Evolutionary conservation across 306 rosid genomes (phyloP), one percentile per base, ranked within the genome.

Genomic region (Abrus pulchellus): DNA sequence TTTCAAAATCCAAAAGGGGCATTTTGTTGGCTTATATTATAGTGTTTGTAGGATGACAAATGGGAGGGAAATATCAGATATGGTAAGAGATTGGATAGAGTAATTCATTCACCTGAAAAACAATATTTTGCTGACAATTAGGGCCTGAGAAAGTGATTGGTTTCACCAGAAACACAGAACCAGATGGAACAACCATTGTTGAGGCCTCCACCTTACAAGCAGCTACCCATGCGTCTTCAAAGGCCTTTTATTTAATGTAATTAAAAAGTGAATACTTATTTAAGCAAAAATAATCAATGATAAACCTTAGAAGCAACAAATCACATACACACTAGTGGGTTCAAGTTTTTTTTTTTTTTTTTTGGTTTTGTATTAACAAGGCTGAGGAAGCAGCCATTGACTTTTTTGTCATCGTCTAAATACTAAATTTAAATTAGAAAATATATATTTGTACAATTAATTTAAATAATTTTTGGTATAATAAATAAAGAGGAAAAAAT

Each of bases 141-240:
- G 85, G 85, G 4, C 97, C 95, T 0, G 90, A 72, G 57, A 92
- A 92, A 45, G 97, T 79, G 78, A 90, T 74, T 72, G 92, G 90
- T 10, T 74, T 61, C 70, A 92, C 87, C 5, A 88, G 90, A 86
- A 90, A 92, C 9, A 89, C 91, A 62, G 86, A 90, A 44, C 87
- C 94, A 3, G 95, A 86, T 55, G 97, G 97, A 71, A 92, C 90
- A 36, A 72, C 48, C 30, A 92, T 3, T 4, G 91, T 92, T 76
- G 97, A 89, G 7, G 82, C 92, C 76, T 82, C 82, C 68, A 81
- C 87, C 45, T 88, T 88, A 84, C 97, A 92, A 74, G 93, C 89
- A 52, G 86, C 97, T 60, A 64, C 87, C 97, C 95, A 92, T 47
- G 97, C 90, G 5, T 81, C 83, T 84, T 72, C 75, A 52, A 92